Evolutionary conservation across 169 alveolate genomes (phyloP), one percentile per base, ranked within the genome.

Genomic region (Plasmodium cynomolgi): DNA sequence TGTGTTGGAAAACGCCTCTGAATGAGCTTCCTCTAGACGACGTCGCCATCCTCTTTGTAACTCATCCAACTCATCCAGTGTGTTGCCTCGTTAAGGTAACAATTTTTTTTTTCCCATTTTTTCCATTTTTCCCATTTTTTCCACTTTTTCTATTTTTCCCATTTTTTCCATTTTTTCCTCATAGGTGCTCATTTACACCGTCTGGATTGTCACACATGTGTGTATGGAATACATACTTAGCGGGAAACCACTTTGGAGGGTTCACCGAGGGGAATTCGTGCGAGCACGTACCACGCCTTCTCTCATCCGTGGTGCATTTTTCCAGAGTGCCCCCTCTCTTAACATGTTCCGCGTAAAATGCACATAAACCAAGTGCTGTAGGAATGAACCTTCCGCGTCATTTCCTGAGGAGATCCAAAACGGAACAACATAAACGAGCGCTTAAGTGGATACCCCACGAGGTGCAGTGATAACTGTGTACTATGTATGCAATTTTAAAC

Each of bases 41-140:
- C 23, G 77, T 68, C 34, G 3, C 77, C 77, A 68, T 20, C 41
- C 15, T 62, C 0, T 68, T 68, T 68, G 41, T 11, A 50, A 26
- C 37, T 29, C 77, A 44, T 44, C 58, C 11, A 44, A 44, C 58
- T 5, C 11, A 11, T 68, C n/a, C 37, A 68, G 37, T 23, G 20
- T 68, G 77, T 29, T 68, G 77, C 77, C 77, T 68, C 37, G n/a
- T 68, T 68, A 68, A 68, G 77, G 31, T 68, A 68, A 68, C 77
- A 68, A 26, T 68, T 68, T 20, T 68, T 29, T 68, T 62, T 68
- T 68, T n/a, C n/a, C n/a, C n/a, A n/a, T n/a, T n/a, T 68, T 68
- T 68, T 68, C 37, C 77, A 68, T 26, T 68, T 68, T 23, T 23
- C n/a, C 77, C 77, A n/a, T 68, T 62, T 68, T 68, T n/a, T n/a